These are phyloP conservation scores for Candida pini DNA, from an alignment of 805 yeast genomes.

Conservation along the genomic window DNA sequence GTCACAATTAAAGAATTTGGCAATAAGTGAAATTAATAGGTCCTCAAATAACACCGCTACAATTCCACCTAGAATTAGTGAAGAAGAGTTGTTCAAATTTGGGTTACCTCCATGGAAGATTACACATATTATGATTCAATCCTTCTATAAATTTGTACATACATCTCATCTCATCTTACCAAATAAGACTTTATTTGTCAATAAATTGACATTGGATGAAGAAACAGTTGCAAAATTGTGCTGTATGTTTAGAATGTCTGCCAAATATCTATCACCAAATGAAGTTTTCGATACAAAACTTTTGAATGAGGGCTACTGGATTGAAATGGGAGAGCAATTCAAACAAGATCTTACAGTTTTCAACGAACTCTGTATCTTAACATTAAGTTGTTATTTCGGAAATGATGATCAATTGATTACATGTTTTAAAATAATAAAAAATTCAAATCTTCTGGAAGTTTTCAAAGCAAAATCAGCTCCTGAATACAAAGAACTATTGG, in stretches of 20 bases:
- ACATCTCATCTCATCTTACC: slow-evolving; percentile 34
- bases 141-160: slow-evolving; percentile 37
- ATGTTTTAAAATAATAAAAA: slow-evolving; percentile 11
- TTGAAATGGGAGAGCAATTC: slow-evolving; percentile 28
- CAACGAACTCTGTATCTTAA: slow-evolving; percentile 23
- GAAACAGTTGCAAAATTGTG: slow-evolving; percentile 22
- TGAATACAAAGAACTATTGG: slow-evolving; percentile 24
- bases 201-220: slow-evolving; percentile 25
- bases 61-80: slow-evolving; percentile 15
- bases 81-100: slow-evolving; percentile 24
- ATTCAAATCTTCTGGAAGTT: slow-evolving; percentile 6
- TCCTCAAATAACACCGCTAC: not conserved
- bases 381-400: slow-evolving; percentile 21
- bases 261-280: slow-evolving; percentile 26
- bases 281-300: slow-evolving; percentile 20
- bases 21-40: not conserved
- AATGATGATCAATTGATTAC: slow-evolving; percentile 19
- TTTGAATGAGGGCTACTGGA: slow-evolving; percentile 34
- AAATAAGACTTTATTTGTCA: slow-evolving; percentile 27
- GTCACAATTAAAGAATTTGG: too few relatives aligned
- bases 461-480: slow-evolving; percentile 7
- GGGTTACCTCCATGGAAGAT: slow-evolving; percentile 35
- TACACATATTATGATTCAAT: slow-evolving; percentile 29
- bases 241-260: slow-evolving; percentile 32
- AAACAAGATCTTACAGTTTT: slow-evolving; percentile 26